Conservation (phyloP, 768 basidiomycete species). For the Termitomyces heimii region DNA sequence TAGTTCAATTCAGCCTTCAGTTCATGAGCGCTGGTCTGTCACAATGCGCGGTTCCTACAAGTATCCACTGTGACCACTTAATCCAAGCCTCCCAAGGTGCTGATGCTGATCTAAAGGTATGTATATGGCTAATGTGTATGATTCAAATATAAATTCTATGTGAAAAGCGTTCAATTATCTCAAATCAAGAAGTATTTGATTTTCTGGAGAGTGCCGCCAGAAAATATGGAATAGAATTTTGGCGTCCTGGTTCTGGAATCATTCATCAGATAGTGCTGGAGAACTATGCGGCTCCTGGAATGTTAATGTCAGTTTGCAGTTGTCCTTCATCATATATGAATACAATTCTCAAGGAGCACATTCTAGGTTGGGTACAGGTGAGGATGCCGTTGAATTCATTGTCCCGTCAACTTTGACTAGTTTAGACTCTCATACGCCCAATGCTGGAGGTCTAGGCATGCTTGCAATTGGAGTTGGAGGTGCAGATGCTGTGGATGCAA, state of each 20-base stretch:
- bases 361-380: constrained; percentile 77
- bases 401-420: neutral
- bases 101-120: constrained; percentile 75
- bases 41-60: constrained; percentile 78
- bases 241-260: constrained; percentile 93
- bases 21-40: constrained; percentile 96
- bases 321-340: neutral
- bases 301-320: constrained; percentile 63
- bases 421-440: constrained; percentile 93
- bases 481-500: constrained; percentile 96
- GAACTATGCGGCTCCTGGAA: constrained; percentile 94
- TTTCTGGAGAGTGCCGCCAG: constrained; percentile 89
- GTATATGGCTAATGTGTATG: neutral
- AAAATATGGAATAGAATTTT: constrained; percentile 96
- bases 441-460: constrained; percentile 94
- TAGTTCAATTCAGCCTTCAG: constrained; percentile 56
- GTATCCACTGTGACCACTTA: constrained; percentile 97
- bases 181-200: constrained; percentile 96
- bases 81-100: constrained; percentile 94
- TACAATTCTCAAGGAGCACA: constrained; percentile 6
- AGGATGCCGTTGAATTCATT: neutral
- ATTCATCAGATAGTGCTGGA: constrained; percentile 99
- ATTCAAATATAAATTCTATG: neutral
- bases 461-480: constrained; percentile 99
- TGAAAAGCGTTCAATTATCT: constrained; percentile 71